These are phyloP conservation scores for Dryas drummondii DNA, from an alignment of 306 rosid species.

Conservation along the genomic window DNA sequence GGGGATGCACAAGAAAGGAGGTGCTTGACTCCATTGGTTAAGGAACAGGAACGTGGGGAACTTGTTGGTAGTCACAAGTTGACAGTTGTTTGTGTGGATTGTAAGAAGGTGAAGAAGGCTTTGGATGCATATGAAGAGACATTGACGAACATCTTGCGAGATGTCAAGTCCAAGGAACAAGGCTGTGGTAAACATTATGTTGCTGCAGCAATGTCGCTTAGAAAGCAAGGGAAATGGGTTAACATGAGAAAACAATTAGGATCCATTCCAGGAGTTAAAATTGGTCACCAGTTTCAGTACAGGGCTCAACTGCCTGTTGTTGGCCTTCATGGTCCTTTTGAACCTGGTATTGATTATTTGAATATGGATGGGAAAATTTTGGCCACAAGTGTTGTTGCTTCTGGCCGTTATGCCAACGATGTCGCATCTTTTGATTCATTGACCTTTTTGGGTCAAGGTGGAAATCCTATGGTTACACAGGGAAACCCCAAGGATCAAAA, in stretches of 20 bases:
- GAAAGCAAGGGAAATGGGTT: constrained; percentile 2
- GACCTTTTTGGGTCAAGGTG: constrained; percentile 43
- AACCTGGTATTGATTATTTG: constrained; percentile 41
- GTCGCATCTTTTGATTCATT: constrained; percentile 7
- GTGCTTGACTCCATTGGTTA: too few species aligned
- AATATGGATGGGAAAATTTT: background rate
- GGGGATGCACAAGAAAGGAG: too few species aligned
- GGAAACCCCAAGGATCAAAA: constrained; percentile 34
- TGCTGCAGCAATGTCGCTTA: constrained; percentile 13
- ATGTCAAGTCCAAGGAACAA: background rate
- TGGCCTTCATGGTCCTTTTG: constrained; percentile 43
- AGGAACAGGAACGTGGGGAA: too few species aligned
- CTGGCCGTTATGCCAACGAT: constrained; percentile 29
- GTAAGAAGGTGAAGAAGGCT: constrained; percentile 25
- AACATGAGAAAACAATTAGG: constrained; percentile 29
- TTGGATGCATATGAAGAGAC: constrained; percentile 9
- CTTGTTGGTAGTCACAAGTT: background rate
- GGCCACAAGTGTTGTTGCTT: constrained; percentile 47
- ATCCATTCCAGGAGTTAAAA: constrained; percentile 33
- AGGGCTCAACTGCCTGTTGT: constrained; percentile 33
- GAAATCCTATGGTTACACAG: constrained; percentile 17
- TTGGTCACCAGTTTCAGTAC: constrained; percentile 38
- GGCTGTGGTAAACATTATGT: background rate
- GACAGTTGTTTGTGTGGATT: background rate
- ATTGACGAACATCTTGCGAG: background rate